These are phyloP conservation scores for Trichoderma endophyticum DNA, from an alignment of 2,329 filamentous ascomycete species.

Conservation along the genomic window DNA sequence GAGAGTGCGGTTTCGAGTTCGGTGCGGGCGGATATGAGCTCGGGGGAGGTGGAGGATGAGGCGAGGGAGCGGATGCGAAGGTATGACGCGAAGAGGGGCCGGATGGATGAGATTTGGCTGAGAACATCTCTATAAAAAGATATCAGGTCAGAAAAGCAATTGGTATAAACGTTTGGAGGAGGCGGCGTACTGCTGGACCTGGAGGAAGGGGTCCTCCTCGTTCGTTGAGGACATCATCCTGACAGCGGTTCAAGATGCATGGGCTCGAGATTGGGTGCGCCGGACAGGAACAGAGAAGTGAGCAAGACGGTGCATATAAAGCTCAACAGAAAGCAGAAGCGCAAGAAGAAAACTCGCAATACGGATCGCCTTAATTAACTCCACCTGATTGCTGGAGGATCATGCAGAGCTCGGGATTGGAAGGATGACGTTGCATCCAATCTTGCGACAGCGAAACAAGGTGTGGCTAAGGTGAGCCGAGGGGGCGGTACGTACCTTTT, in stretches of 20 bases:
- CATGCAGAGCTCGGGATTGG: neutral
- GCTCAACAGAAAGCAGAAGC: neutral
- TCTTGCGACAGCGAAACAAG: constrained; percentile 14
- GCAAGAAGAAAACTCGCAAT: neutral
- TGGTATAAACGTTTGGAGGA: neutral
- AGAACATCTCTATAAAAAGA: constrained; percentile 71
- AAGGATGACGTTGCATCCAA: constrained; percentile 19
- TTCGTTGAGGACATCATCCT: constrained; percentile 66
- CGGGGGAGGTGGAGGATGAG: constrained; percentile 68
- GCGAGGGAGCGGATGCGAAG: constrained; percentile 89
- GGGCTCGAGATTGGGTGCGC: constrained; percentile 13
- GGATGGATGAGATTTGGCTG: constrained; percentile 72
- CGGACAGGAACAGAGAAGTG: neutral
- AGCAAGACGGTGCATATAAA: neutral
- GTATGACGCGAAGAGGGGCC: constrained; percentile 90
- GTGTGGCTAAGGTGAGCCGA: constrained; percentile 12
- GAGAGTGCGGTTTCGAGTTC: constrained; percentile 66
- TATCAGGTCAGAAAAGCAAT: constrained; percentile 4
- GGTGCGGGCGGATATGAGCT: constrained; percentile 73
- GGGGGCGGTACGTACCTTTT: constrained; percentile 14
- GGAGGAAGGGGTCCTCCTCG: constrained; percentile 68
- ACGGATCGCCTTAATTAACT: neutral
- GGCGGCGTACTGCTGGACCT: constrained; percentile 61
- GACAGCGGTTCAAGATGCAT: constrained; percentile 24
- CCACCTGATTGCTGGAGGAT: neutral